Conservation (phyloP, 2,329 filamentous ascomycete genomes). For the Aspergillus fijiensis region DNA sequence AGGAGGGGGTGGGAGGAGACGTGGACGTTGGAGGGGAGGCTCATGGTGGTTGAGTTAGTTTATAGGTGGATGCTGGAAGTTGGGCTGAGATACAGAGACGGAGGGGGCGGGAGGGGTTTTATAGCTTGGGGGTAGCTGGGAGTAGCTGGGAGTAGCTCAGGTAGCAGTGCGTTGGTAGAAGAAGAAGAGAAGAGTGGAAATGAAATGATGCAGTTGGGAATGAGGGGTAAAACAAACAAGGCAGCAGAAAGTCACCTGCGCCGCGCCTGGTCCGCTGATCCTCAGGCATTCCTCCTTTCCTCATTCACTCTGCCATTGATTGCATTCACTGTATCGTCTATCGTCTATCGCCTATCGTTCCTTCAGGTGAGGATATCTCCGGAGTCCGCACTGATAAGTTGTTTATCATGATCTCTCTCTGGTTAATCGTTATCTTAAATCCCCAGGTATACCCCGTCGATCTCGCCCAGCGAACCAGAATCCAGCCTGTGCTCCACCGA, state of each 20-base stretch:
- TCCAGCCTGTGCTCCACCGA: neutral
- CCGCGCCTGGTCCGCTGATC: neutral
- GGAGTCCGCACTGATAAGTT: no score
- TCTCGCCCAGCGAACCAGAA: neutral
- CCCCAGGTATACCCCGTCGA: neutral
- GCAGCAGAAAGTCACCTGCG: neutral
- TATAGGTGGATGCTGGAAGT: neutral
- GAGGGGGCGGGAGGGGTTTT: constrained; percentile 2
- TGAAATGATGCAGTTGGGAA: neutral
- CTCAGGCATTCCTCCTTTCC: neutral
- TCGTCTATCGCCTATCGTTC: neutral
- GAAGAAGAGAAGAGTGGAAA: neutral
- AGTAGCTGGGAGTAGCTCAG: neutral
- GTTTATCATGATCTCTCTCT: no score
- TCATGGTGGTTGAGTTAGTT: constrained; percentile 20
- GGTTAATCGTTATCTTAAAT: no score
- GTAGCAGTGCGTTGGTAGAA: neutral
- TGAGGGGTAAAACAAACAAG: neutral
- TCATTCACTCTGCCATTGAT: neutral
- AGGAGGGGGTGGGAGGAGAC: constrained; percentile 85
- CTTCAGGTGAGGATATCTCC: neutral
- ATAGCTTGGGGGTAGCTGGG: neutral
- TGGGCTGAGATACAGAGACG: neutral
- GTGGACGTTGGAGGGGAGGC: constrained; percentile 61
- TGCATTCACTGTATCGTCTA: neutral